These are phyloP conservation scores for Neoascochyta sp. DNA, from an alignment of 2,329 filamentous ascomycete species.

Conservation along the genomic window DNA sequence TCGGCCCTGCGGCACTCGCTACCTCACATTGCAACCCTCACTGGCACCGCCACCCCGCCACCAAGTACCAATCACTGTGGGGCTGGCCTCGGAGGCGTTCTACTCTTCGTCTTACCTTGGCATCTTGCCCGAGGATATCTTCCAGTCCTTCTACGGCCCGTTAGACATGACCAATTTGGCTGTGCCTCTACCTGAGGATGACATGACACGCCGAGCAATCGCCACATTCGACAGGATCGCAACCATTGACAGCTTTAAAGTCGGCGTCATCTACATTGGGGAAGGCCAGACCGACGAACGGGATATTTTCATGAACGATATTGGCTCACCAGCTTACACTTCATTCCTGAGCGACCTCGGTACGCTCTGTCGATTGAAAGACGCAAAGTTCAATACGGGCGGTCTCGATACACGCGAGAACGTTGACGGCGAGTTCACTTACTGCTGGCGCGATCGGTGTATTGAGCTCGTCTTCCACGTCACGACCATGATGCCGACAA, in stretches of 20 bases:
- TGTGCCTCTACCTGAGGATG: constrained; percentile 70
- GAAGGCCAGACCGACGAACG: constrained; percentile 77
- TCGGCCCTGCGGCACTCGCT: constrained; percentile 54
- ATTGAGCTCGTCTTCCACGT: constrained; percentile 96
- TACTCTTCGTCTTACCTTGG: constrained; percentile 54
- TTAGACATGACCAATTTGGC: constrained; percentile 52
- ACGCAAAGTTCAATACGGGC: constrained; percentile 86
- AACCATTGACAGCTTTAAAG: constrained; percentile 91
- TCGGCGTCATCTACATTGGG: constrained; percentile 89
- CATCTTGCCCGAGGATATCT: constrained; percentile 68
- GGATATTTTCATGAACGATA: constrained; percentile 82
- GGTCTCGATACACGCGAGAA: constrained; percentile 77
- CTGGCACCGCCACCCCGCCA: constrained; percentile 40
- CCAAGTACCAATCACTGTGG: constrained; percentile 40
- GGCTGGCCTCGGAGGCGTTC: constrained; percentile 39
- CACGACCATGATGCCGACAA: constrained; percentile 94
- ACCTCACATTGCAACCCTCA: constrained; percentile 37
- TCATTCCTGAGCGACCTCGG: constrained; percentile 80
- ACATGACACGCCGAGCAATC: constrained; percentile 69
- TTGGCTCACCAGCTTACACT: constrained; percentile 82
- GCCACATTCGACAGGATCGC: constrained; percentile 80
- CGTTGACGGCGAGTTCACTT: constrained; percentile 80
- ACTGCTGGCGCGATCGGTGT: constrained; percentile 91
- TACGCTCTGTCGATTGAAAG: constrained; percentile 74
- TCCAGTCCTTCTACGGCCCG: constrained; percentile 66